Base-by-base conservation (phyloP, 75 land plant species). In the Gnetum montanum region DNA sequence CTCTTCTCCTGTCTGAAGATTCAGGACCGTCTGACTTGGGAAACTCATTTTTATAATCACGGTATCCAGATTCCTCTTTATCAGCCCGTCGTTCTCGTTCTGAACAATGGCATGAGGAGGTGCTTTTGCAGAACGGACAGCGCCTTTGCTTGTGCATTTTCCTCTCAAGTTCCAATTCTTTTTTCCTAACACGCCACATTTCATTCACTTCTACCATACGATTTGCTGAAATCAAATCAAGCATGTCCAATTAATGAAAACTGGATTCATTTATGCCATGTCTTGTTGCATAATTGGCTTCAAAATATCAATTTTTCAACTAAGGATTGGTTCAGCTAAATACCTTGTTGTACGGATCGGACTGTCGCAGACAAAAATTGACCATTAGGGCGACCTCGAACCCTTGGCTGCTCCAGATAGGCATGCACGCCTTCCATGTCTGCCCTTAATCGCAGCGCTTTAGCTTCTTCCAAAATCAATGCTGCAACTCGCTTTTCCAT, bases 351-450 rank as follows among this genome's bases (percentile, higher is more conserved):
- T 3, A 89, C 83, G 20, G 89, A 79, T 30, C 84, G 82, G 54
- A 93, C 95, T 48, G 96, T 93, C 12, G 98, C 96, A 54, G 80
- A 69, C 18, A 93, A 84, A 58, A 93, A 93, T 37, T 85, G 86
- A 34, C 91, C 72, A 73, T 93, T 93, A 8, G 96, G 98, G n/a
- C 84, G 70, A 54, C 58, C 66, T 55, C 96, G 68, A 11, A 74
- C 77, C n/a, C 44, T 67, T 20, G 84, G 96, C 54, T 79, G 54
- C 22, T 46, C 63, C 31, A 93, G 82, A 58, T 93, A 93, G 40
- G 61, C 90, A 41, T 65, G 77, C 31, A 85, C 83, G 10, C 98
- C 98, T 68, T 89, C 98, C 33, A 49, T 69, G 27, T 88, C 87
- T 40, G 96, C 90, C 62, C 80, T 77, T 34, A 54, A 38, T 34